Base-by-base conservation (phyloP, 2,329 filamentous ascomycete genomes). In the Elsinoe fawcettii region DNA sequence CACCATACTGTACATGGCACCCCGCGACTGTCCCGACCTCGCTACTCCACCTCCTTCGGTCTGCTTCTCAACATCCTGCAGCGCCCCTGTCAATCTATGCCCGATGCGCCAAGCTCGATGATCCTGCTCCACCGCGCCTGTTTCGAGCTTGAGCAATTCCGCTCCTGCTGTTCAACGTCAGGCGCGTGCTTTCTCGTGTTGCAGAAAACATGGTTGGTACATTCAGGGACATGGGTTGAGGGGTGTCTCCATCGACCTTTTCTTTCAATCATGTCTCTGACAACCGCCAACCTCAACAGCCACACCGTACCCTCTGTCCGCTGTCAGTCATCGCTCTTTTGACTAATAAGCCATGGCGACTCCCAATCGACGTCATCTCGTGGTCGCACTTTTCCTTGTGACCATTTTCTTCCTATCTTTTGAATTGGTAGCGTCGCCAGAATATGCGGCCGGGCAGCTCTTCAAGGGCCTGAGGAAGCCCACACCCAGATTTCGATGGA, bases 401-500 rank as follows among this genome's bases (percentile, higher is more conserved):
- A 56, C 55, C n/a, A n/a, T 59, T 22, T 55, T 44, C 25, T 41
- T 59, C 34, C 34, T 59, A 5, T 61, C 54, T 20, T 56, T 46
- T 46, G 11, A 12, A 16, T 14, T 46, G 12, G 30, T 49, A 11
- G 23, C 30, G 22, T 22, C 39, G 12, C 36, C 36, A 20, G 41
- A 34, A 23, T 18, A 18, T 46, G 47, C 47, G 47, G 23, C 20
- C 44, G 51, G 14, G 41, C 34, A 44, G 18, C 54, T 18, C 18
- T 58, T 54, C 56, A 44, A 44, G 49, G 27, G 12, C 51, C 30
- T 46, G 32, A 30, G 25, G 20, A 39, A 41, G 23, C 27, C 27
- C 39, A 58, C 51, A 16, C 44, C 51, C 4, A 47, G 54, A 46
- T 69, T 70, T 60, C 61, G 58, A 59, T 71, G 69, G 69, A 63